phyloP scores from a whole-genome alignment of 192 early-diverging fungal species.

The Backusella sp. region DNA sequence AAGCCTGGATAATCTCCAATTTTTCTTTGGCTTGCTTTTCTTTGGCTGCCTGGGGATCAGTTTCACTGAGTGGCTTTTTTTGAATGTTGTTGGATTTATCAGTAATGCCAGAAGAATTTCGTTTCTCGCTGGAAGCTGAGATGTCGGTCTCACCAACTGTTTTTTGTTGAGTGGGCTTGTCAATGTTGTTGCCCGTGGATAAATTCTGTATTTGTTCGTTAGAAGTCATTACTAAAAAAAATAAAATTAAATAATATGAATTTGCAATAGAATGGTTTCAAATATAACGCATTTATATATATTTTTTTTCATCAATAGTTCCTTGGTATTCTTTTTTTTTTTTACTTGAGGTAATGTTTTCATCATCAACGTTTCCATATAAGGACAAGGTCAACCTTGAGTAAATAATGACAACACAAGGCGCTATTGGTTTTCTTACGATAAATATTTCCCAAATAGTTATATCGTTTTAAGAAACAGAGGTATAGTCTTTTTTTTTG shows the following conservation, averaged over 20 bases:
- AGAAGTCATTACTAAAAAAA: background rate
- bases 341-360: constrained; percentile 3
- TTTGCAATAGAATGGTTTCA: background rate
- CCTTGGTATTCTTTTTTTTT: background rate
- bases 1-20: constrained; percentile 34
- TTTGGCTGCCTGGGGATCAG: background rate
- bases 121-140: background rate
- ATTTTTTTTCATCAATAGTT: background rate
- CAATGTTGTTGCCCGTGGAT: background rate
- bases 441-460: background rate
- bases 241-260: background rate
- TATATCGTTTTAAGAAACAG: no score
- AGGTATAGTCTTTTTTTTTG: background rate
- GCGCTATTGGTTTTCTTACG: background rate
- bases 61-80: constrained; percentile 2
- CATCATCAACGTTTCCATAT: background rate
- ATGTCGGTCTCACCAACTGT: background rate
- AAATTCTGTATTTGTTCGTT: background rate
- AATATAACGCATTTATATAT: background rate
- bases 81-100: background rate
- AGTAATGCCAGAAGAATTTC: background rate
- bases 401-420: constrained; percentile 1
- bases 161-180: background rate
- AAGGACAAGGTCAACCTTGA: background rate
- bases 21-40: constrained; percentile 25